These are phyloP conservation scores for Pleurotus sapidus DNA, from an alignment of 768 basidiomycete species.

Conservation along the genomic window DNA sequence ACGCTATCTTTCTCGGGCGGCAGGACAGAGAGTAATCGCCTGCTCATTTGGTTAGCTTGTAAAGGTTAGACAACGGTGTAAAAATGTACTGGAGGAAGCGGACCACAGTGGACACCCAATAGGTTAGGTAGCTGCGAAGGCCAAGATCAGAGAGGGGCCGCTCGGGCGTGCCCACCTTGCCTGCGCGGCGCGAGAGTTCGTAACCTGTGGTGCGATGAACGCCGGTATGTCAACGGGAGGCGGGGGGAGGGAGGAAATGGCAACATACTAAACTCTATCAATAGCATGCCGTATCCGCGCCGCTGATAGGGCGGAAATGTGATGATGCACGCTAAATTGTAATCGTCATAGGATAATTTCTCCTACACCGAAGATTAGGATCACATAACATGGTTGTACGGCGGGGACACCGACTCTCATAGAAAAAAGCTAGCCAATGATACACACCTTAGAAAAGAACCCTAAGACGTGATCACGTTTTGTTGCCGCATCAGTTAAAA, in stretches of 20 bases:
- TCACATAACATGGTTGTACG: background rate
- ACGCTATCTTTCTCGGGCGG: constrained; percentile 50
- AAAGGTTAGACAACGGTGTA: background rate
- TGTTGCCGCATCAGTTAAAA: constrained; percentile 82
- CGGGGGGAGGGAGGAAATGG: background rate
- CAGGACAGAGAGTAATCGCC: constrained; percentile 58
- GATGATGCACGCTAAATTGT: constrained; percentile 96
- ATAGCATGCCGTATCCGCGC: constrained; percentile 87
- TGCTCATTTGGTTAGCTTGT: constrained; percentile 12
- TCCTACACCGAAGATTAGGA: constrained; percentile 47
- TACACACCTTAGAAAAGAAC: constrained; percentile 60
- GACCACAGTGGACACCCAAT: constrained; percentile 83
- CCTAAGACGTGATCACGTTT: constrained; percentile 78
- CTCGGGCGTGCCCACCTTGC: constrained; percentile 89
- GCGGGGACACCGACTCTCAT: background rate
- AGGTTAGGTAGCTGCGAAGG: constrained; percentile 83
- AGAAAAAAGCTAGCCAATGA: background rate
- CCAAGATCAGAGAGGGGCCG: constrained; percentile 94
- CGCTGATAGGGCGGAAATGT: constrained; percentile 92
- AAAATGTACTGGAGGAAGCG: constrained; percentile 75
- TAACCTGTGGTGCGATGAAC: constrained; percentile 58
- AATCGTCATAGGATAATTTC: constrained; percentile 93
- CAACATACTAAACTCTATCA: constrained; percentile 95
- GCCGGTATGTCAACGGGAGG: background rate
- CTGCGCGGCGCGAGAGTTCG: constrained; percentile 78